Conservation (phyloP, 805 yeast genomes). For the Wickerhamiella sergipiensis region DNA sequence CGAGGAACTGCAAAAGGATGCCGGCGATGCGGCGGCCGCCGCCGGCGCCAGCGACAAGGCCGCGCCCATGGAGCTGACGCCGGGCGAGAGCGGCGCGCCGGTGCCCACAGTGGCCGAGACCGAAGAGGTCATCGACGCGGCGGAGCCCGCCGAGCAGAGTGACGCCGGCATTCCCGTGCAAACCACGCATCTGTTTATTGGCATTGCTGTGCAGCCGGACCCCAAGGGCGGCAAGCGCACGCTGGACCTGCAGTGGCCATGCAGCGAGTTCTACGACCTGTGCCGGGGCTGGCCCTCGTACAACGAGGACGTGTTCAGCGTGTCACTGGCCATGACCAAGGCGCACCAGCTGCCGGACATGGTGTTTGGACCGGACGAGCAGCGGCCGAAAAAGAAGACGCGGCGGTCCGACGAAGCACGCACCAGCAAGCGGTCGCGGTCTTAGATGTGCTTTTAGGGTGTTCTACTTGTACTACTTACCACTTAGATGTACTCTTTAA, state of each 20-base stretch:
- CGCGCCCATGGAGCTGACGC: not conserved
- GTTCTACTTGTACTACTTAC: too few species aligned
- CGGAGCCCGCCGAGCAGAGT: conserved; percentile 14
- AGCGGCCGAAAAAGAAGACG: conserved; percentile 56
- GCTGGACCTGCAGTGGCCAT: conserved; percentile 77
- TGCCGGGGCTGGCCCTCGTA: conserved; percentile 65
- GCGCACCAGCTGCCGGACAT: conserved; percentile 65
- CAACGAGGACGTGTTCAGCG: conserved; percentile 42
- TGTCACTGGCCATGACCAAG: conserved; percentile 62
- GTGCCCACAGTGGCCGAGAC: conserved; percentile 3
- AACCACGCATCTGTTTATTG: conserved; percentile 68
- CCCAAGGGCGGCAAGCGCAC: conserved; percentile 16
- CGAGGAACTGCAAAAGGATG: conserved; percentile 24
- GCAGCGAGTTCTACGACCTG: conserved; percentile 72
- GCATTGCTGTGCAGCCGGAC: conserved; percentile 44
- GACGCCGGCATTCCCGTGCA: conserved; percentile 30
- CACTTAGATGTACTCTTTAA: too few species aligned
- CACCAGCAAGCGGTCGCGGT: conserved; percentile 2
- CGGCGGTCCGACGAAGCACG: conserved; percentile 4
- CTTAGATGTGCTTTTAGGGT: not conserved
- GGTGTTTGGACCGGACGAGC: conserved; percentile 71
- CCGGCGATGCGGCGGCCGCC: conserved; percentile 22
- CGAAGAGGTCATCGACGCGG: conserved; percentile 12
- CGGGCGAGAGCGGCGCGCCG: conserved; percentile 20
- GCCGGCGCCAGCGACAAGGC: conserved; percentile 11